Evolutionary conservation across 352 stramenopile species (phyloP).

Genomic region (Globisporangium echinulatum): DNA sequence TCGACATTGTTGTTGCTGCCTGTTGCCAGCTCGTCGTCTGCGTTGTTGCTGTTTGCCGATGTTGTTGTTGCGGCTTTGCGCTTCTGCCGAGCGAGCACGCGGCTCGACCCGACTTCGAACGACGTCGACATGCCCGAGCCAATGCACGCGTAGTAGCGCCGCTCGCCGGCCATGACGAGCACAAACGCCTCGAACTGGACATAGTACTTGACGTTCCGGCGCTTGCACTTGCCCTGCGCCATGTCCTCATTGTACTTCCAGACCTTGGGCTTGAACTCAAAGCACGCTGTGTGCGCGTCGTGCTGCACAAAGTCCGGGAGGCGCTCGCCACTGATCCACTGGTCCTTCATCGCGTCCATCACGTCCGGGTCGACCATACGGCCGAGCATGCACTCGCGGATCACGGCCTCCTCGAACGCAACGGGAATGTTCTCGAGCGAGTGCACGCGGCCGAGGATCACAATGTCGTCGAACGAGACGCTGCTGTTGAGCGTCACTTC

Average conservation of each 20-base stretch:
- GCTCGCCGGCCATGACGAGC: slow-evolving; percentile 62
- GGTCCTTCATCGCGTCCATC: slow-evolving; percentile 82
- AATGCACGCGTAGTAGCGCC: slow-evolving; percentile 79
- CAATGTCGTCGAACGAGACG: slow-evolving; percentile 73
- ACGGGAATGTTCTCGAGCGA: slow-evolving; percentile 81
- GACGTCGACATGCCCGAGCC: slow-evolving; percentile 82
- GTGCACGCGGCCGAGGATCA: slow-evolving; percentile 76
- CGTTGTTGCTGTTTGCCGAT: slow-evolving; percentile 10
- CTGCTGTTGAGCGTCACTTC: slow-evolving; percentile 83
- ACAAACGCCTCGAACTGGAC: slow-evolving; percentile 86
- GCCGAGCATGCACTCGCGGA: slow-evolving; percentile 79
- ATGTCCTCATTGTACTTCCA: slow-evolving; percentile 89
- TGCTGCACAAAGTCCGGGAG: slow-evolving; percentile 83
- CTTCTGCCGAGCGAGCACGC: slow-evolving; percentile 78
- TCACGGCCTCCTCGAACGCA: slow-evolving; percentile 78
- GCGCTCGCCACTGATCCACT: slow-evolving; percentile 80
- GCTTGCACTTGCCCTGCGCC: slow-evolving; percentile 85
- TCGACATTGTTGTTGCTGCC: slow-evolving; percentile 2
- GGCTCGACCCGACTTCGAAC: slow-evolving; percentile 81
- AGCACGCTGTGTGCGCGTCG: slow-evolving; percentile 62
- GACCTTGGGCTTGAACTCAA: slow-evolving; percentile 86
- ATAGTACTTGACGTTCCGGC: slow-evolving; percentile 86
- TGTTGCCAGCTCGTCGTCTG: not conserved
- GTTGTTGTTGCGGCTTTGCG: slow-evolving; percentile 60
- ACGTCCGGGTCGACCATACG: slow-evolving; percentile 67